Evolutionary conservation across 2,329 filamentous ascomycete species (phyloP), one percentile per base, ranked within the genome.

Genomic region (Fusarium albidum): DNA sequence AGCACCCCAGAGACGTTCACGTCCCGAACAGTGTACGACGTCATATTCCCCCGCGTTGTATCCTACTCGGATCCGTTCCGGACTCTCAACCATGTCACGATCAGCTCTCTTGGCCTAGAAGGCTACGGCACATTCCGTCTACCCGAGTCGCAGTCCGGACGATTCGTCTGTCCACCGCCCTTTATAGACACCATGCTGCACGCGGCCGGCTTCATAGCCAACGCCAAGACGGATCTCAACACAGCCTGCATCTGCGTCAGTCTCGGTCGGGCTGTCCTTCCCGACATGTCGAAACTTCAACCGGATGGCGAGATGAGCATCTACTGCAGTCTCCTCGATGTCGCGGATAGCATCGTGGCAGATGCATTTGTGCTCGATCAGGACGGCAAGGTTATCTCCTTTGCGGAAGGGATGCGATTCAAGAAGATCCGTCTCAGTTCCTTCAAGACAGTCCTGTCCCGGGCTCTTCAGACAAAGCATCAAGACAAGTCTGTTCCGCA

Each of bases 171-270:
- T n/a, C n/a, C n/a, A n/a, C n/a, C n/a, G n/a, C n/a, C n/a, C 12
- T 48, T 52, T 4, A 48, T 37, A 4, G 49, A 52, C 31, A 52
- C 43, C 4, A 9, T 52, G 5, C 27, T 52, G 0, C 49, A 48
- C 6, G 17, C 49, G 3, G 49, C 49, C 4, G 49, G 49, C 0
- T 52, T 52, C 3, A 38, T 48, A 10, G 37, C 43, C 3, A 52
- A 52, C 7, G 35, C 48, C 13, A 18, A 43, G 1, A 15, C 48
- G 14, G 17, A 38, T 1, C 31, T 39, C 11, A 18, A 10, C 1
- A 37, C 45, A 14, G 35, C 48, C 9, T 17, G 49, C 3, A 52
- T 52, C 3, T 52, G 43, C 6, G 39, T 37, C 17, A 11, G 12
- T 9, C 37, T 52, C 1, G 43, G 3, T 52, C 49, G 2, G 42